Base-by-base conservation (phyloP, 306 rosid species). In the Trifolium dubium region DNA sequence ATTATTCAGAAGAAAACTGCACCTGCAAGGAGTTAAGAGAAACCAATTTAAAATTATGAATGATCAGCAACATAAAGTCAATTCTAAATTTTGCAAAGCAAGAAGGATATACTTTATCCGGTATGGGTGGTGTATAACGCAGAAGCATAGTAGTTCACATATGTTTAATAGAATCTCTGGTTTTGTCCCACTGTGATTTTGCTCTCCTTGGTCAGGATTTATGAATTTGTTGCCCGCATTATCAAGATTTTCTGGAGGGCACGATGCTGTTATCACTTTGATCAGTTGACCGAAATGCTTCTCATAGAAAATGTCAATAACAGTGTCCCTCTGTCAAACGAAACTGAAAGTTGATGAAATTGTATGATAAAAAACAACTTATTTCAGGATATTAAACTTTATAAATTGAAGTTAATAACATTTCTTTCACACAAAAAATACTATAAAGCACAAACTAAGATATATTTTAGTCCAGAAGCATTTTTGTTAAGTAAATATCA, bases 101-200 rank as follows among this genome's bases (percentile, higher is more conserved):
- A 66, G n/a, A 76, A 73, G 75, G 81, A 85, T 67, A 84, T 94
- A 94, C 98, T 91, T 94, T 91, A 94, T 94, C 87, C 96, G 86
- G 79, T 85, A 88, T n/a, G 97, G 92, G 78, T 94, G 98, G 84
- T 94, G 98, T 14, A 91, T 84, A 76, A 94, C 98, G 73, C 97
- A 94, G 80, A 91, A 94, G 90, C 97, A 89, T 49, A 94, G 87
- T 82, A 94, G 72, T 80, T 94, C 98, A 72, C 96, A 89, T 80
- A 94, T 89, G 87, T 89, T 94, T 11, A 89, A 88, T 81, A 94
- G 81, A 78, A 91, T 89, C 89, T 94, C 98, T 67, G 98, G 96
- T 90, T 91, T 94, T 64, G 87, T 84, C 18, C 62, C 80, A 51
- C 78, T 83, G 74, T 53, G 87, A 67, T 50, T 75, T 74, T 85